Percentiles rank a stretch among this genome's conserved stretches.
These are phyloP conservation scores for Candida suzukii DNA, from an alignment of 805 yeast genomes.

Conservation along the genomic window DNA sequence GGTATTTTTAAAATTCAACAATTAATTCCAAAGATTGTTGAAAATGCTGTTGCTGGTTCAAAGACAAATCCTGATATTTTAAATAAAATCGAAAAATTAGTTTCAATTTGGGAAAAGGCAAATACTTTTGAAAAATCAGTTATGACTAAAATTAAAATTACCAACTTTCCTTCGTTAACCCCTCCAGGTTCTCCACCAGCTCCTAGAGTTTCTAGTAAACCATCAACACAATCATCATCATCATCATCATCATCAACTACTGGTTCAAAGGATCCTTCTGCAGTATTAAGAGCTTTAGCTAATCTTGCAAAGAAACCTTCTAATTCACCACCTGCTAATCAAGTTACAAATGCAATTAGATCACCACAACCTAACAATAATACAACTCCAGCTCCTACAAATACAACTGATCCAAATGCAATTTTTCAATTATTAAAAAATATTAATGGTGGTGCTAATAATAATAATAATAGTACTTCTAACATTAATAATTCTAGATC, in stretches of 20 bases:
- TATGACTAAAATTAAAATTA: conserved; percentile 48
- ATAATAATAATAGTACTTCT: conserved; percentile 7
- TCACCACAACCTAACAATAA: too few species aligned
- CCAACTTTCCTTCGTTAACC: conserved; percentile 57
- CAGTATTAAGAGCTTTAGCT: conserved; percentile 65
- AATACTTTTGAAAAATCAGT: conserved; percentile 60
- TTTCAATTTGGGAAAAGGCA: conserved; percentile 90
- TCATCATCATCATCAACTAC: conserved; percentile 11
- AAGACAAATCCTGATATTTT: conserved; percentile 43
- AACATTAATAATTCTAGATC: conserved; percentile 15
- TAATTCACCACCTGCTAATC: conserved; percentile 15
- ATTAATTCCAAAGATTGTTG: conserved; percentile 55
- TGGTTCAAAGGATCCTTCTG: conserved; percentile 43
- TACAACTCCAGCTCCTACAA: conserved; percentile 10
- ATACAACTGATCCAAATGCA: conserved; percentile 29
- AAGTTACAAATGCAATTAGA: conserved; percentile 6
- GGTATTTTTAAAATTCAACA: conserved; percentile 62
- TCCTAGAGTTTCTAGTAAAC: conserved; percentile 21
- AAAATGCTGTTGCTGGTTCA: conserved; percentile 52
- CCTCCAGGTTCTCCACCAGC: conserved; percentile 66
- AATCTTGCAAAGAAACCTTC: conserved; percentile 46
- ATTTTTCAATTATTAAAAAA: conserved; percentile 49
- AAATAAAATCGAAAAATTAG: conserved; percentile 73
- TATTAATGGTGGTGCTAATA: conserved; percentile 28
- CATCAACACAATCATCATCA: conserved; percentile 6